Evolutionary conservation across 441 rosid species (phyloP), one percentile per base, ranked within the genome.

Genomic region (Eutrema salsugineum): DNA sequence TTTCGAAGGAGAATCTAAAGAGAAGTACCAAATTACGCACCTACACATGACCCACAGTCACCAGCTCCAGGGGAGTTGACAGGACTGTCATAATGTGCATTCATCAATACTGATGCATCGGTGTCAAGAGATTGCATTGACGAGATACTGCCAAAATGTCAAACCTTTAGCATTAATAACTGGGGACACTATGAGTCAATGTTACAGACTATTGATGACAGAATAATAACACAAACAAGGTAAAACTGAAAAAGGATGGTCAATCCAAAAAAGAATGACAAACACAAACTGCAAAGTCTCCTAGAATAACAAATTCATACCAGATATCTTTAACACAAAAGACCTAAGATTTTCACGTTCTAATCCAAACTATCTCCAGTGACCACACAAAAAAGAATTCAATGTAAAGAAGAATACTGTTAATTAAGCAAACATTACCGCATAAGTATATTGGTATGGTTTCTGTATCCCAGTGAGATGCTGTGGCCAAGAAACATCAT

Each of bases 31-130:
- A 66, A 77, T 22, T 22, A 22, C 97, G 22, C 67, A 96, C 99
- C 99, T 76, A 93, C 98, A 76, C 99, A 93, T 63, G 99, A 87
- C 68, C 87, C 97, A 80, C 99, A 96, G 70, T 93, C 99, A 56
- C 93, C 97, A 77, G 99, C 99, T 72, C 99, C 99, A 12, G 96
- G 94, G 8, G 99, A 96, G 55, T 89, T 93, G 42, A 93, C 87
- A 24, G 98, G 88, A 72, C 97, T 83, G 64, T 96, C 99, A 79
- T 84, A 96, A 81, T 96, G 97, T 49, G 97, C 99, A 86, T 96
- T 96, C 66, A 96, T 74, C 79, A 96, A 77, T 79, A 96, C 93
- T 3, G 99, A 86, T 11, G 97, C 81, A 49, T 90, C 98, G 22
- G 68, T 78, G 51, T 91, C 91, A 51, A 39, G 82, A 61, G 93